Conservation (phyloP, 768 basidiomycete genomes). For the Russula compacta region DNA sequence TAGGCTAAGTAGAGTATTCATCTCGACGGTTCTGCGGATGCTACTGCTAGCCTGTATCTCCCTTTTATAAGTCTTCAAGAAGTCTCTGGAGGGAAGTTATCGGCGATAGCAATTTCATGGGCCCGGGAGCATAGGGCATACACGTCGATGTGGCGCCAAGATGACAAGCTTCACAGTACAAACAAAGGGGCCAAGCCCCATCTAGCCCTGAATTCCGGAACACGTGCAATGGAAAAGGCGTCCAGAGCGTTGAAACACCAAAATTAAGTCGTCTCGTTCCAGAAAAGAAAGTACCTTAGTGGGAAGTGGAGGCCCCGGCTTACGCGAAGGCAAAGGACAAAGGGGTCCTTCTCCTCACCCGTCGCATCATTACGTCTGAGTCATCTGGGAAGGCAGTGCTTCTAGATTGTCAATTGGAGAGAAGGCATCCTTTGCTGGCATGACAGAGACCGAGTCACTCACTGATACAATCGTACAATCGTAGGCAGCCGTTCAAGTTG, state of each 20-base stretch:
- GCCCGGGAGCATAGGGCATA: background rate
- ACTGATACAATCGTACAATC: background rate
- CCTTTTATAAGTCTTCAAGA: constrained; percentile 5
- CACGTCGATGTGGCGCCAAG: background rate
- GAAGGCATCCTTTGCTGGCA: background rate
- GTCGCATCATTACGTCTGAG: constrained; percentile 11
- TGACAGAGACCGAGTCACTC: background rate
- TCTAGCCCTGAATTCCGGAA: background rate
- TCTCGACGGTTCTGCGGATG: background rate
- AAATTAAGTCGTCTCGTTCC: background rate
- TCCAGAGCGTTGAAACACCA: background rate
- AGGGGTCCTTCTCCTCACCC: background rate
- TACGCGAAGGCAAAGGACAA: constrained; percentile 3
- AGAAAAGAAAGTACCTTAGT: background rate
- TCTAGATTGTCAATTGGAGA: constrained; percentile 1
- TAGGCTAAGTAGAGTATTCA: constrained; percentile 4
- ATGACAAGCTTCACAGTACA: background rate
- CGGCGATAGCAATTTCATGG: constrained; percentile 4
- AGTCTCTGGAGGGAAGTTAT: background rate
- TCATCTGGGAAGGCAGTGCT: background rate
- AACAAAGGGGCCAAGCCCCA: background rate
- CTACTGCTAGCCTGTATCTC: background rate
- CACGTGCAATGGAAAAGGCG: background rate
- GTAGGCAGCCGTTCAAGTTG: background rate
- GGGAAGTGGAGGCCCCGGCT: background rate